Conservation (phyloP, 805 yeast species). For the Myxozyma melibiosi region DNA sequence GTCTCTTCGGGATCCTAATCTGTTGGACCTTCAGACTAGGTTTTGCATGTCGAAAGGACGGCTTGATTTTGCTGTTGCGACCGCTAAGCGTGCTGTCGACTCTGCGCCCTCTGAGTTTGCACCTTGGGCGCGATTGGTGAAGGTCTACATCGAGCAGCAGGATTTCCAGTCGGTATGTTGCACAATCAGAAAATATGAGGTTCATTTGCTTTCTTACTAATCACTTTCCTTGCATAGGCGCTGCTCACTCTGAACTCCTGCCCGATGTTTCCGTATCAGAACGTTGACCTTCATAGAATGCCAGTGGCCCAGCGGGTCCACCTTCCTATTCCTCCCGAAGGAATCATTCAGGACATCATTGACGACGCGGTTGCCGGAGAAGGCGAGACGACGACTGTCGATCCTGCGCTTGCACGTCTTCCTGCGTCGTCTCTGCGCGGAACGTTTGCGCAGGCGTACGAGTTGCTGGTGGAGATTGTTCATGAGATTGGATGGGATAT, state of each 20-base stretch:
- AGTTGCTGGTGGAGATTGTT: conserved; percentile 67
- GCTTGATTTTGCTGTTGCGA: conserved; percentile 57
- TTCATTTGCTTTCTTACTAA: background rate
- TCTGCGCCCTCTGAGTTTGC: conserved; percentile 76
- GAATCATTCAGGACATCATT: conserved; percentile 50
- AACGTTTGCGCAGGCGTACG: conserved; percentile 64
- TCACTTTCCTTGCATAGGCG: conserved; percentile 47
- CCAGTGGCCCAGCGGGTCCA: conserved; percentile 50
- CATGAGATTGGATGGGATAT: conserved; percentile 82
- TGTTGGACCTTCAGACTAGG: conserved; percentile 63
- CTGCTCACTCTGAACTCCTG: conserved; percentile 70
- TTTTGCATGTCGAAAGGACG: conserved; percentile 59
- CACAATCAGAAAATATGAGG: background rate
- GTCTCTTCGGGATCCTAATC: conserved; percentile 58
- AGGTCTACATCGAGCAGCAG: conserved; percentile 58
- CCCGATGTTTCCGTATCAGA: conserved; percentile 61
- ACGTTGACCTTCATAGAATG: conserved; percentile 51
- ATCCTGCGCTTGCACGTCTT: conserved; percentile 53
- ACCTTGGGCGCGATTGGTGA: conserved; percentile 67
- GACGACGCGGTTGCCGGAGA: conserved; percentile 35
- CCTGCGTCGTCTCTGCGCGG: conserved; percentile 56
- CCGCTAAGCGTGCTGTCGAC: conserved; percentile 63
- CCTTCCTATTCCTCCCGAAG: conserved; percentile 58
- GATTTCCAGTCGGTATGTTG: conserved; percentile 47
- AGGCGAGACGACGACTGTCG: conserved; percentile 42